These are phyloP conservation scores for Neckera pumila DNA, from an alignment of 225 moss, liverwort and hornwort genomes.

Conservation along the genomic window DNA sequence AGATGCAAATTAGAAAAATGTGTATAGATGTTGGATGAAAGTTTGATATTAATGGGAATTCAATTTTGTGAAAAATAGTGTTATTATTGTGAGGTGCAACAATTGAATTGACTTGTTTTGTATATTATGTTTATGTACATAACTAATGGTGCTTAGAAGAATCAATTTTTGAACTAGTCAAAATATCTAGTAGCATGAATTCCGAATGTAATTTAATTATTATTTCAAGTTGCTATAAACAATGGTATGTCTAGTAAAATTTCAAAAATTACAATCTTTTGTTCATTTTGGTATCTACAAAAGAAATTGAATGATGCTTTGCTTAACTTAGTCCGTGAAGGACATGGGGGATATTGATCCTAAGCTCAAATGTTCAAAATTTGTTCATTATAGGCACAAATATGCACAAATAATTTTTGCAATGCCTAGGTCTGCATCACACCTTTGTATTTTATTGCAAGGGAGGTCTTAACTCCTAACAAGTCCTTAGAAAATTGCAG, in stretches of 20 bases:
- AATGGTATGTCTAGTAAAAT: neutral
- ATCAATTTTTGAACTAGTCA: neutral
- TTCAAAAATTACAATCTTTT: neutral
- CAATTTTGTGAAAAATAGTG: too few species aligned
- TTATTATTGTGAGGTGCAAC: too few species aligned
- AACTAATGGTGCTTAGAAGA: accelerated
- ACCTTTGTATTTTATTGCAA: neutral
- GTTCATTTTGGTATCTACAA: neutral
- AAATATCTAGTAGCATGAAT: neutral
- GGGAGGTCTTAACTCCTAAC: accelerated
- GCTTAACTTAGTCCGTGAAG: accelerated
- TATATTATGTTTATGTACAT: accelerated
- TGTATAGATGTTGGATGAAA: neutral
- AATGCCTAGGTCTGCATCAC: neutral
- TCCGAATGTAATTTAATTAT: neutral
- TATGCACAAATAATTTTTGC: neutral
- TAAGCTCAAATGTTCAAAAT: neutral
- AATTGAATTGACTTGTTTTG: neutral
- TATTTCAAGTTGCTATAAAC: neutral
- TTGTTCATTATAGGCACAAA: neutral
- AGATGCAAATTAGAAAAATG: neutral
- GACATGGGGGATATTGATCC: neutral
- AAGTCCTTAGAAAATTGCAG: accelerated
- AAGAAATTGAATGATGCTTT: neutral
- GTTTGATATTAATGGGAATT: neutral